Base-by-base conservation (phyloP, 1,139 yeast species). In the Pneumocystis carinii region DNA sequence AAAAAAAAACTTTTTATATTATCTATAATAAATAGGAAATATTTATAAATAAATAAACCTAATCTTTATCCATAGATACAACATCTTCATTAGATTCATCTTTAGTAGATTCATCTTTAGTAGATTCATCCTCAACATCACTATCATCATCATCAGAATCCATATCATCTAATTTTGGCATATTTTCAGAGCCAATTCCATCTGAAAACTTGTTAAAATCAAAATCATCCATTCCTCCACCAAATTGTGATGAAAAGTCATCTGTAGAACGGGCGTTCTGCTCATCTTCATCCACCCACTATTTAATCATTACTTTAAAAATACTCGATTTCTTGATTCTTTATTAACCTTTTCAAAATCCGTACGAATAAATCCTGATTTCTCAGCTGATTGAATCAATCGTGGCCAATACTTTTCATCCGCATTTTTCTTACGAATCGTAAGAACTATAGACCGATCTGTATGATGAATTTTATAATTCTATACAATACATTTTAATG, bases 281-380 rank as follows among this genome's bases (percentile, higher is more conserved):
- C 75, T 89, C 96, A 71, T 90, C 96, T 77, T 89, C 95, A 73
- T 89, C 96, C 59, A 86, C 94, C 98, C 98, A 92, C 75, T 39
- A 37, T 3, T n/a, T 2, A 17, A n/a, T 85, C 62, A 15, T 17
- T 3, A 38, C 2, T 5, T 24, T 59, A 2, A 15, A n/a, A 27
- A 61, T 17, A 59, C 19, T 6, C 36, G 14, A n/a, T 35, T 10
- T 29, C 27, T 15, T 8, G 8, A n/a, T 14, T 8, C 12, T 14
- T 19, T 2, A 61, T 62, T n/a, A 17, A 65, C 67, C 67, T 66
- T 87, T 77, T 90, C 96, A 72, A 92, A 92, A 73, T 92, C 98
- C 17, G 98, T 92, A 78, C 88, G 87, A 73, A 92, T 83, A 75
- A 82, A 88, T 69, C 82, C 86, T 68, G 78, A 80, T 72, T 81